Percentiles rank a stretch among this genome's conserved stretches.
phyloP scores from a whole-genome alignment of 129 eudicot species.

The Lactuca sativa region DNA sequence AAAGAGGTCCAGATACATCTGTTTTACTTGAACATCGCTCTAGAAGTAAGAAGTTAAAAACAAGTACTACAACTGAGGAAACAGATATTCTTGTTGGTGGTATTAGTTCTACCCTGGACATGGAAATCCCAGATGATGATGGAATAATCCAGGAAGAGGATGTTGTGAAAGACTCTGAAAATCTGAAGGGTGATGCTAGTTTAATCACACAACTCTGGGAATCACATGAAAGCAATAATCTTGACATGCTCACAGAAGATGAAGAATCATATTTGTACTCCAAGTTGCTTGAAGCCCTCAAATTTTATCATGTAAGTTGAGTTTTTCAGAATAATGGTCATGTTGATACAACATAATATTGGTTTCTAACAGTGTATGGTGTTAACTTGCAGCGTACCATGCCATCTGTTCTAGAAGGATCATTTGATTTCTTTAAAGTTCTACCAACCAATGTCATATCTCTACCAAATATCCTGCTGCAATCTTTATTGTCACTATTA shows the following conservation, averaged over 20 bases:
- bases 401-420: constrained; percentile 66
- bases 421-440: constrained; percentile 73
- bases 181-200: constrained; percentile 30
- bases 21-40: constrained; percentile 17
- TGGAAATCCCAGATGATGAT: constrained; percentile 33
- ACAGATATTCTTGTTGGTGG: constrained; percentile 83
- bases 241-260: constrained; percentile 33
- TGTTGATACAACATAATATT: not conserved
- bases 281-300: constrained; percentile 74
- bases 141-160: constrained; percentile 33
- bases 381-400: constrained; percentile 60
- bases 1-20: constrained; percentile 59
- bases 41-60: constrained; percentile 54
- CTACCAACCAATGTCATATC: constrained; percentile 58
- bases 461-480: constrained; percentile 70
- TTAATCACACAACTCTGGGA: constrained; percentile 64
- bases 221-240: constrained; percentile 28
- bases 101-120: constrained; percentile 40
- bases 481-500: constrained; percentile 69
- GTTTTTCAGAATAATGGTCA: constrained; percentile 1
- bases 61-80: constrained; percentile 45
- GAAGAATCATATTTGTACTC: constrained; percentile 65
- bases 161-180: constrained; percentile 31
- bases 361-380: constrained; percentile 15
- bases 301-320: constrained; percentile 69